A percentile compares a stretch with the other conserved stretches of the same genome.
Conservation (phyloP, 23 red algal species). For the Pyropia haitanensis region DNA sequence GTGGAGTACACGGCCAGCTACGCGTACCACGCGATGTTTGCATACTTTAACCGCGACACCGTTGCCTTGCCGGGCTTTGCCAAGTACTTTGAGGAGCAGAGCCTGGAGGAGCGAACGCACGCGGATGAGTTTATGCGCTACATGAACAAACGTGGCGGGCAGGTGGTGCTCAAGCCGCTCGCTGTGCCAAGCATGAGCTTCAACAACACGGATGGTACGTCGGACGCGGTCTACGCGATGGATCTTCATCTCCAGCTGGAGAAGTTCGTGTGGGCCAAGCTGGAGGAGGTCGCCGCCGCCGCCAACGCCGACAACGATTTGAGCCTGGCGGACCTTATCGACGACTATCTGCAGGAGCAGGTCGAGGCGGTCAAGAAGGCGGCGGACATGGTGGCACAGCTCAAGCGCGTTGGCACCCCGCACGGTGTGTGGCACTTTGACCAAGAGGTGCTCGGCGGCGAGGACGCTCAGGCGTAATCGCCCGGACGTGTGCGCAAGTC, state of each 20-base stretch:
- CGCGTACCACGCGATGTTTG: conserved; percentile 84
- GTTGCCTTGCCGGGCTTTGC: conserved; percentile 94
- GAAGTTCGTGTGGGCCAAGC: conserved; percentile 86
- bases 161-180: conserved; percentile 79
- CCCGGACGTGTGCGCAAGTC: too few relatives aligned
- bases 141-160: conserved; percentile 79
- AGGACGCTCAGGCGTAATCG: neutral
- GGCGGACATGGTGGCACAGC: conserved; percentile 86
- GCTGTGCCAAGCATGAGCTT: conserved; percentile 88
- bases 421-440: conserved; percentile 98
- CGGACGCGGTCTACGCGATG: conserved; percentile 82
- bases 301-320: conserved; percentile 53
- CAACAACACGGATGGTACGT: conserved; percentile 61
- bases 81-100: conserved; percentile 83
- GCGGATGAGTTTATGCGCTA: conserved; percentile 85
- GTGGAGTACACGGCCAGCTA: conserved; percentile 98
- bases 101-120: conserved; percentile 69
- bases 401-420: conserved; percentile 80
- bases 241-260: conserved; percentile 94
- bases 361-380: conserved; percentile 75
- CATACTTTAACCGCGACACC: conserved; percentile 91
- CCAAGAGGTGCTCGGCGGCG: conserved; percentile 24
- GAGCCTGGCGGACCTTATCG: conserved; percentile 78
- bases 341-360: conserved; percentile 70
- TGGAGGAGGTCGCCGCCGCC: conserved; percentile 66